Conservation (phyloP, 164 flowering plant genomes). For the Annona squamosa region DNA sequence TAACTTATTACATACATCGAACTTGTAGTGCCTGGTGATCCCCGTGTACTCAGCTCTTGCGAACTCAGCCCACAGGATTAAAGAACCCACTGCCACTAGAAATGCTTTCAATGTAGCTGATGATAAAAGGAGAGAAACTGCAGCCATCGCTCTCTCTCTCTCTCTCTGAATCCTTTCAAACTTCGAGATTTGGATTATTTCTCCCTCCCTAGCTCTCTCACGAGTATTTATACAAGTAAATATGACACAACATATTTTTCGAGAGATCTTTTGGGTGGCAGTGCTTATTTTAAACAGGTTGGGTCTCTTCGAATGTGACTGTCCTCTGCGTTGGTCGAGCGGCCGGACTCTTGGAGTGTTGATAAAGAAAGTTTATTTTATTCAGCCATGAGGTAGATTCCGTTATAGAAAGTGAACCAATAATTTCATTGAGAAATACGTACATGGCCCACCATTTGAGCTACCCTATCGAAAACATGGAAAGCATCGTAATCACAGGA, state of each 20-base stretch:
- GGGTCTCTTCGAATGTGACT: neutral
- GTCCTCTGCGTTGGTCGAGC: constrained; percentile 6
- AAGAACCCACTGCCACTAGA: constrained; percentile 4
- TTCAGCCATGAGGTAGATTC: neutral
- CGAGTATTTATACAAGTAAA: no score
- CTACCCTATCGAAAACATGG: neutral
- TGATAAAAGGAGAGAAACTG: constrained; percentile 2
- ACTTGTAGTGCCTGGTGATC: constrained; percentile 38
- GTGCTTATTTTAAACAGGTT: neutral
- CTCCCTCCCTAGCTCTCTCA: no score
- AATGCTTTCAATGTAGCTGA: constrained; percentile 6
- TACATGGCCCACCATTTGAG: neutral
- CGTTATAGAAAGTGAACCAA: neutral
- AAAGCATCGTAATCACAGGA: no score
- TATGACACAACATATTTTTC: no score
- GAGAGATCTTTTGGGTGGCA: neutral
- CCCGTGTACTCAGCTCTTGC: constrained; percentile 14
- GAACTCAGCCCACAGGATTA: constrained; percentile 16
- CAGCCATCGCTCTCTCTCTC: constrained; percentile 19
- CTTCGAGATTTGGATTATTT: no score
- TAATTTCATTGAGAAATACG: no score
- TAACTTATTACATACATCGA: constrained; percentile 22
- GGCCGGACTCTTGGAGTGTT: constrained; percentile 8
- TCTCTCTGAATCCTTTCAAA: neutral
- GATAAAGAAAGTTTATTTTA: neutral